These are phyloP conservation scores for Pleurotus salmoneostramineus DNA, from an alignment of 768 basidiomycete genomes.

Conservation along the genomic window DNA sequence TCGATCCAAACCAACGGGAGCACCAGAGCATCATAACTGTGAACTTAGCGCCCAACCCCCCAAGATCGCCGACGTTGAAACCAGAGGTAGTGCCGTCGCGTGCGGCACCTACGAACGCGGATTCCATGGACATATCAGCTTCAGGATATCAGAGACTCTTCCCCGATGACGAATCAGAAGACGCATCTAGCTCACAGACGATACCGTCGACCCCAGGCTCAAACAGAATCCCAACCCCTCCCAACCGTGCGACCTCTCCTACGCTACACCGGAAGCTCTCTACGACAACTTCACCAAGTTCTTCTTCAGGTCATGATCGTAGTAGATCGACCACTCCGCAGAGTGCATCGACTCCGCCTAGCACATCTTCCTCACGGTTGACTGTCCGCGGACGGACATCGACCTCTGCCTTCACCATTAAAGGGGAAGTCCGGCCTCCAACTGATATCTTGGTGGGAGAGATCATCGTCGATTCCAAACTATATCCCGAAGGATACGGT, in stretches of 20 bases:
- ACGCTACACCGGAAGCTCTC: not conserved
- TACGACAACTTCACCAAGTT: not conserved
- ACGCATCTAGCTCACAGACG: constrained; percentile 24
- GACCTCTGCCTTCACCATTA: constrained; percentile 57
- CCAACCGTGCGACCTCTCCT: not conserved
- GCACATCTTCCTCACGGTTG: constrained; percentile 1
- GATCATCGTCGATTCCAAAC: constrained; percentile 74
- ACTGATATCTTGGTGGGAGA: constrained; percentile 77
- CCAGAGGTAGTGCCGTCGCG: constrained; percentile 35
- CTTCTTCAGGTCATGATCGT: not conserved
- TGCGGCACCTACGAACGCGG: constrained; percentile 13
- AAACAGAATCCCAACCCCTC: not conserved
- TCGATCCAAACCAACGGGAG: constrained; percentile 42
- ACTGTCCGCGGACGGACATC: constrained; percentile 34
- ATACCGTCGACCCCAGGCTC: not conserved
- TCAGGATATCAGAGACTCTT: constrained; percentile 10
- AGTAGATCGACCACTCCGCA: not conserved
- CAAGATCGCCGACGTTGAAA: constrained; percentile 10
- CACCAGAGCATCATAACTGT: constrained; percentile 45
- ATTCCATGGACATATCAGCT: not conserved
- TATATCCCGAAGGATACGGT: constrained; percentile 75
- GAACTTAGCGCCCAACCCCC: not conserved
- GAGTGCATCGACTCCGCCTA: not conserved
- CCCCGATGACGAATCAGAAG: constrained; percentile 20
- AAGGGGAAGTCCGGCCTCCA: constrained; percentile 56